Evolutionary conservation across 495 filamentous ascomycete genomes (phyloP), one percentile per base, ranked within the genome.

Genomic region (Acidomyces sp.): DNA sequence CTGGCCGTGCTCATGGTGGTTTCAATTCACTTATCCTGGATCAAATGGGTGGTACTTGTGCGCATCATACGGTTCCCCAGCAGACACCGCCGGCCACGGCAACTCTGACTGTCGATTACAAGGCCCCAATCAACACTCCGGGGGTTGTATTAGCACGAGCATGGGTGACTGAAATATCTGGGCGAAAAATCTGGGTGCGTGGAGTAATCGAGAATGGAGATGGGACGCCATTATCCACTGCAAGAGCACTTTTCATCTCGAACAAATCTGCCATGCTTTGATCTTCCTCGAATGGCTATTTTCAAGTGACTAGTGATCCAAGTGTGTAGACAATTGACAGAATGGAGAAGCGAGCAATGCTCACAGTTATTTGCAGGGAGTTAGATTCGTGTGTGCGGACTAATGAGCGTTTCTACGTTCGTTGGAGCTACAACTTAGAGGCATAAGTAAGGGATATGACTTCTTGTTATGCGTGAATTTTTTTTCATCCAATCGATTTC

Each of bases 221-320:
- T 0, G 52, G 48, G 6, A 25, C n/a, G 23, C 30, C 44, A 19
- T 18, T 40, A 20, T 42, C 43, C 1, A 43, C 11, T 25, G 43
- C 21, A 32, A 58, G 56, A 25, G 27, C 43, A 21, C 30, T 51
- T n/a, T 51, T 51, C 37, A 42, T 51, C 39, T 41, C n/a, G n/a
- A n/a, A n/a, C n/a, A n/a, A n/a, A n/a, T n/a, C n/a, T n/a, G n/a
- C n/a, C n/a, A n/a, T n/a, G n/a, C n/a, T n/a, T n/a, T n/a, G n/a
- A n/a, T n/a, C n/a, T n/a, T n/a, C n/a, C n/a, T n/a, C n/a, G n/a
- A n/a, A n/a, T n/a, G n/a, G n/a, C n/a, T n/a, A n/a, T n/a, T n/a
- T n/a, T n/a, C n/a, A n/a, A n/a, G n/a, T n/a, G n/a, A n/a, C n/a
- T n/a, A n/a, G n/a, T n/a, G n/a, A n/a, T n/a, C n/a, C n/a, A n/a